Evolutionary conservation across 306 rosid genomes (phyloP), one percentile per base, ranked within the genome.

Genomic region (Abrus pulchellus): DNA sequence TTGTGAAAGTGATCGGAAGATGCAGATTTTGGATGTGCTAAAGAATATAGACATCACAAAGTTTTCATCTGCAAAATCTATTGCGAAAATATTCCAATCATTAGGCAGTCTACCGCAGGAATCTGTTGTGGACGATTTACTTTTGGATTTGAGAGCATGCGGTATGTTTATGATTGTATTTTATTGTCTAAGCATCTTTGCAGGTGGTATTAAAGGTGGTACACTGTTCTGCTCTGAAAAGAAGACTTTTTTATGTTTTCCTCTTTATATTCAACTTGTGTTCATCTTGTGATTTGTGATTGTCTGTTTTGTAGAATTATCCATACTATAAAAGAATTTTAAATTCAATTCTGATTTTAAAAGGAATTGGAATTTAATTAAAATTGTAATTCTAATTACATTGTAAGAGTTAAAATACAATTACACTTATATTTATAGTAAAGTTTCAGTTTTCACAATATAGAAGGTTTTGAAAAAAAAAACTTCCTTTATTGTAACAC

Each of bases 61-160:
- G 72, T 71, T 91, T 49, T 70, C 89, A 70, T 83, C 96, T 14
- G 32, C 68, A 78, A 71, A 76, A 60, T 74, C n/a, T 56, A 74
- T 87, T 76, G 82, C 63, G 48, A 50, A 47, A 34, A 66, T 93
- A 82, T 95, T 95, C 75, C 85, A 75, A 82, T 82, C 90, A 20
- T 80, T 95, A 30, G 99, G 98, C 83, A 89, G 93, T 88, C 84
- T 86, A 54, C 80, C 9, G 53, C 45, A 84, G 86, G 88, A 91
- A 61, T 75, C 92, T 68, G 68, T 69, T 54, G 96, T 88, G 0
- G 94, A 91, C 79, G 87, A 81, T 59, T 72, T 89, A 68, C 91
- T 93, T 57, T 57, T 79, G 87, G 91, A 82, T 49, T 84, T 91
- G 72, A 88, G 82, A 86, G 73, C 86, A 6, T 14, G 64, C 2